phyloP scores from a whole-genome alignment of 1,139 yeast genomes.

The Geotrichum phurueaensis region DNA sequence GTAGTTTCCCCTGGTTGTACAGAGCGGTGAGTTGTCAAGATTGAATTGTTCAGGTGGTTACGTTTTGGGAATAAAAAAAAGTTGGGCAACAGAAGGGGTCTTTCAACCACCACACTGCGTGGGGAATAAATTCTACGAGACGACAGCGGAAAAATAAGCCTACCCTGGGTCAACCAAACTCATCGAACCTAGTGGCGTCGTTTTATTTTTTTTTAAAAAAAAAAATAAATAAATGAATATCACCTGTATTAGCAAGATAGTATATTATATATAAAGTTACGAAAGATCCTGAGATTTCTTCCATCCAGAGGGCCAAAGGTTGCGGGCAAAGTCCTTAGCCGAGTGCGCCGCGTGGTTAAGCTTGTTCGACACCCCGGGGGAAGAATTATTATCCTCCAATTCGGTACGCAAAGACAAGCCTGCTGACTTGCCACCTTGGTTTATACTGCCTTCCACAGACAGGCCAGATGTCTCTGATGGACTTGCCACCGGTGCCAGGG shows the following conservation, averaged over 20 bases:
- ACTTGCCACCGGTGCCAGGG: background rate
- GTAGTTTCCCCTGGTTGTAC: background rate
- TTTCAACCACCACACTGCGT: background rate
- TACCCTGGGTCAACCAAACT: no score
- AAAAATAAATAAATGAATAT: no score
- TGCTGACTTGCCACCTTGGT: background rate
- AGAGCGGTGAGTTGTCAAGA: background rate
- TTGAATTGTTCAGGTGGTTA: background rate
- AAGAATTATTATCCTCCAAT: background rate
- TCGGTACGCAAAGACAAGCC: background rate
- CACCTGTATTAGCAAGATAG: background rate
- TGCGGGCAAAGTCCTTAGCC: constrained; percentile 13
- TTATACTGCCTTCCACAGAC: background rate
- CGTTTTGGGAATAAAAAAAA: background rate
- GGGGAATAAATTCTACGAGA: background rate
- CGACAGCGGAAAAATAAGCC: background rate
- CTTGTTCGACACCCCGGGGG: background rate
- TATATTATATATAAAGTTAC: background rate
- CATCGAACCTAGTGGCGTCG: background rate
- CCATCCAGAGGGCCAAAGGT: constrained; percentile 8
- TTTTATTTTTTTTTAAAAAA: background rate
- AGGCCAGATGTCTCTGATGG: background rate
- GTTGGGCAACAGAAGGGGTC: background rate
- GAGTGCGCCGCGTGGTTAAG: constrained; percentile 9
- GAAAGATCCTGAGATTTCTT: constrained; percentile 4